A percentile compares a stretch with the other conserved stretches of the same genome.
phyloP scores from a whole-genome alignment of 2,329 filamentous ascomycete species.

The Monosporascus sp. region DNA sequence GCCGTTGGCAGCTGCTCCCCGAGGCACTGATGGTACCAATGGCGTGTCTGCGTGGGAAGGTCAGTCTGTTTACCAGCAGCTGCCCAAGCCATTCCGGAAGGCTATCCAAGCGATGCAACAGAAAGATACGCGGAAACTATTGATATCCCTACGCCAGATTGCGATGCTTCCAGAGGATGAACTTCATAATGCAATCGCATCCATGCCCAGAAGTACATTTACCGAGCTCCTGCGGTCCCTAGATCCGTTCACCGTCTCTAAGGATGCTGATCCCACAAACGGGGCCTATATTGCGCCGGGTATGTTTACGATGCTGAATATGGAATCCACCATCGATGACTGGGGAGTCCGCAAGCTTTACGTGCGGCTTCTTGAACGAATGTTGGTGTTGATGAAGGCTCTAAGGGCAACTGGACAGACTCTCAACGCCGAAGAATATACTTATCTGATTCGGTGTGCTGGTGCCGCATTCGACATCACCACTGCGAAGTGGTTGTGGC shows the following conservation, averaged over 20 bases:
- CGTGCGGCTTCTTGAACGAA: slow-evolving; percentile 27
- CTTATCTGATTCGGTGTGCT: slow-evolving; percentile 40
- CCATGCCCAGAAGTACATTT: slow-evolving; percentile 51
- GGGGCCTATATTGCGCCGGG: slow-evolving; percentile 33
- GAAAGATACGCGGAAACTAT: slow-evolving; percentile 15
- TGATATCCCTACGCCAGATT: slow-evolving; percentile 14
- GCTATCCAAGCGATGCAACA: slow-evolving; percentile 16
- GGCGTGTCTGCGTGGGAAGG: no score
- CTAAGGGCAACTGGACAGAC: slow-evolving; percentile 22
- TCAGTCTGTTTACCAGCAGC: not conserved
- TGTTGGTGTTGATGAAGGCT: slow-evolving; percentile 29
- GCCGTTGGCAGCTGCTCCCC: no score
- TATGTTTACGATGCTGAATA: slow-evolving; percentile 34
- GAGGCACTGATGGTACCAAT: no score
- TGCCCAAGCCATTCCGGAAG: slow-evolving; percentile 8
- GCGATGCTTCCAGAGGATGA: slow-evolving; percentile 15
- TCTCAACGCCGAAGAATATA: slow-evolving; percentile 37
- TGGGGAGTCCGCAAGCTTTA: slow-evolving; percentile 42
- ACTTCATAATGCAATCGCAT: slow-evolving; percentile 26
- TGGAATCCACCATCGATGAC: slow-evolving; percentile 32
- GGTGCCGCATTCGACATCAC: slow-evolving; percentile 37
- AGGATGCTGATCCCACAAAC: slow-evolving; percentile 43
- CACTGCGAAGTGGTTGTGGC: slow-evolving; percentile 32
- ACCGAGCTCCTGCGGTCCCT: slow-evolving; percentile 59
- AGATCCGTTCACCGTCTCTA: slow-evolving; percentile 49